Conservation (phyloP, 441 rosid species). For the Erodium moschatum region DNA sequence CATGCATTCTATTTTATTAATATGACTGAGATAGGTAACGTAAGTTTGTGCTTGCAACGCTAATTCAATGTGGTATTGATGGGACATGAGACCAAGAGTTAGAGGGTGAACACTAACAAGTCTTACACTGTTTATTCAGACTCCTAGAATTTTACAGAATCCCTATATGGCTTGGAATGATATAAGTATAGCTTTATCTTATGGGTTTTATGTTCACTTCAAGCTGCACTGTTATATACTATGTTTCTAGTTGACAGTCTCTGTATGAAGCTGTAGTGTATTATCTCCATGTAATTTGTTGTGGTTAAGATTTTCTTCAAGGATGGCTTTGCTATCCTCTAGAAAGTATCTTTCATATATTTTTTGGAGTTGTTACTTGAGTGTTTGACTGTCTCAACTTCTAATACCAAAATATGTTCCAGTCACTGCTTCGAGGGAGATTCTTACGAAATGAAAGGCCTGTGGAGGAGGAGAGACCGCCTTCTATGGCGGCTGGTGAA, state of each 20-base stretch:
- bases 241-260: not conserved
- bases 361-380: conserved; percentile 4
- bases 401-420: conserved; percentile 27
- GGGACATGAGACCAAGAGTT: not conserved
- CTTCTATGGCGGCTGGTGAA: conserved; percentile 76
- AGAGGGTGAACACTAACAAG: not conserved
- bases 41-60: not conserved
- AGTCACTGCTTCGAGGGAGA: conserved; percentile 93
- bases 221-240: not conserved
- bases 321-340: not conserved
- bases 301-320: not conserved
- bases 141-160: not conserved
- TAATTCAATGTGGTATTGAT: not conserved
- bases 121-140: not conserved
- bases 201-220: not conserved
- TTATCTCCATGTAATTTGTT: not conserved
- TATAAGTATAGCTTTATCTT: not conserved
- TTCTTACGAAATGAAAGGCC: conserved; percentile 83
- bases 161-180: too few relatives aligned
- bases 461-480: conserved; percentile 66
- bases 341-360: not conserved
- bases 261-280: not conserved
- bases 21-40: too few relatives aligned
- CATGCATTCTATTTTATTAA: too few relatives aligned
- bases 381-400: conserved; percentile 14